These are phyloP conservation scores for Artomyces pyxidatus DNA, from an alignment of 768 basidiomycete species.

Conservation along the genomic window DNA sequence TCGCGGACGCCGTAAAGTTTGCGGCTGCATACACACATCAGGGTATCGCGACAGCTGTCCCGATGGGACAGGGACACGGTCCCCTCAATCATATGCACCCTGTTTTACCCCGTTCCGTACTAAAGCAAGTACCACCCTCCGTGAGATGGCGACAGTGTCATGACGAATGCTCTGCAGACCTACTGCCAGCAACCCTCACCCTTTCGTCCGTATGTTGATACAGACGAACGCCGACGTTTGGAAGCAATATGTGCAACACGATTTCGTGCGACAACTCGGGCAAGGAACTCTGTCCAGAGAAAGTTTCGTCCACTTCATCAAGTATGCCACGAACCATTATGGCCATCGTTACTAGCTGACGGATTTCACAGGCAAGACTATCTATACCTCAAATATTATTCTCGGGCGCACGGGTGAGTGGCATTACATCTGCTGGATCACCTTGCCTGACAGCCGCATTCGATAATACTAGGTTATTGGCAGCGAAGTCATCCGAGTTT, in stretches of 20 bases:
- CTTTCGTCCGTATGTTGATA: conserved; percentile 61
- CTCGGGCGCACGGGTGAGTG: conserved; percentile 66
- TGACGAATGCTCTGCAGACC: conserved; percentile 26
- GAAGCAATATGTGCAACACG: conserved; percentile 74
- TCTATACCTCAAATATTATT: conserved; percentile 75
- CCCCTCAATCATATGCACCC: conserved; percentile 84
- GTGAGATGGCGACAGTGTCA: not conserved
- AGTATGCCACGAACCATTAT: conserved; percentile 33
- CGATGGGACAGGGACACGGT: conserved; percentile 69
- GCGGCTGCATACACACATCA: conserved; percentile 67
- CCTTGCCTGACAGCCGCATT: not conserved
- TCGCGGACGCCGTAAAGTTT: conserved; percentile 46
- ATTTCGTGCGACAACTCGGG: conserved; percentile 74
- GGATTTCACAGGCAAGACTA: conserved; percentile 61
- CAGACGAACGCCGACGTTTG: conserved; percentile 45
- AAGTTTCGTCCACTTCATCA: conserved; percentile 80
- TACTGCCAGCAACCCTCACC: conserved; percentile 52
- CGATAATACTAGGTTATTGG: conserved; percentile 46
- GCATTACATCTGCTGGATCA: not conserved
- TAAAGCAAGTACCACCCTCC: conserved; percentile 38
- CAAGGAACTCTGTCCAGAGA: conserved; percentile 56
- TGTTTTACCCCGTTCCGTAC: conserved; percentile 38
- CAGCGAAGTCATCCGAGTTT: conserved; percentile 67
- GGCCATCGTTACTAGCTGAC: not conserved
- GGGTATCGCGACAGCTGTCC: conserved; percentile 60